Evolutionary conservation across 2,329 filamentous ascomycete species (phyloP).

Genomic region (Colletotrichum destructivum): DNA sequence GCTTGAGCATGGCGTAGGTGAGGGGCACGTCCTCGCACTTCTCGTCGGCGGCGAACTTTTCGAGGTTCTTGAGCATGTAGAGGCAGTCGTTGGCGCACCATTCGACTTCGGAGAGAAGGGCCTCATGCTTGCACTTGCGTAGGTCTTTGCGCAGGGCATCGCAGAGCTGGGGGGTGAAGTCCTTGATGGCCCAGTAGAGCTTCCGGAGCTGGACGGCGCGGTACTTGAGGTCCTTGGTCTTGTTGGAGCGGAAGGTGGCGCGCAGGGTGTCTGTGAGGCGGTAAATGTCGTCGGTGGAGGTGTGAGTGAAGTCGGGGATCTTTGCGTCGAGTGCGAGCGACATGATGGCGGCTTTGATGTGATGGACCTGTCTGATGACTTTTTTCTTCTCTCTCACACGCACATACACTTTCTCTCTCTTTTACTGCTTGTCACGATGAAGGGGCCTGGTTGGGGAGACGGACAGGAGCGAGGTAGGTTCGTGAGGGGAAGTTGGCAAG

Average conservation of each 20-base stretch:
- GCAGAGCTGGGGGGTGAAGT: constrained; percentile 80
- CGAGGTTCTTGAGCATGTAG: constrained; percentile 82
- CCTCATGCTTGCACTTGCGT: constrained; percentile 83
- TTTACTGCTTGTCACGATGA: constrained; percentile 11
- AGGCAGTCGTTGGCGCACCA: constrained; percentile 88
- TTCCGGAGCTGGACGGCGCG: constrained; percentile 89
- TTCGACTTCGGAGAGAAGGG: constrained; percentile 80
- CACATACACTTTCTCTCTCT: too few relatives aligned
- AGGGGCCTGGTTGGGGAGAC: constrained; percentile 1
- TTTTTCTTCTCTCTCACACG: too few relatives aligned
- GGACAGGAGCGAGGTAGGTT: constrained; percentile 16
- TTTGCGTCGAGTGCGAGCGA: constrained; percentile 51
- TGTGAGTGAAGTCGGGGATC: constrained; percentile 70
- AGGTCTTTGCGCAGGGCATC: constrained; percentile 86
- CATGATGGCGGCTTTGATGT: constrained; percentile 51
- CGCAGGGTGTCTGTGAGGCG: constrained; percentile 72
- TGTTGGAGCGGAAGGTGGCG: constrained; percentile 81
- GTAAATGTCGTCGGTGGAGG: constrained; percentile 77
- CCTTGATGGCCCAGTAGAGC: constrained; percentile 93
- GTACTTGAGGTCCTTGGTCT: constrained; percentile 87
- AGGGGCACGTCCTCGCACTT: constrained; percentile 78
- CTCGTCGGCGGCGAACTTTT: constrained; percentile 89
- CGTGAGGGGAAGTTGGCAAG: constrained; percentile 38
- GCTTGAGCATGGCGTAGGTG: constrained; percentile 77
- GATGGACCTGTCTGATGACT: constrained; percentile 13